phyloP scores from a whole-genome alignment of 73 alveolate genomes.

The Tetrahymena malaccensis region DNA sequence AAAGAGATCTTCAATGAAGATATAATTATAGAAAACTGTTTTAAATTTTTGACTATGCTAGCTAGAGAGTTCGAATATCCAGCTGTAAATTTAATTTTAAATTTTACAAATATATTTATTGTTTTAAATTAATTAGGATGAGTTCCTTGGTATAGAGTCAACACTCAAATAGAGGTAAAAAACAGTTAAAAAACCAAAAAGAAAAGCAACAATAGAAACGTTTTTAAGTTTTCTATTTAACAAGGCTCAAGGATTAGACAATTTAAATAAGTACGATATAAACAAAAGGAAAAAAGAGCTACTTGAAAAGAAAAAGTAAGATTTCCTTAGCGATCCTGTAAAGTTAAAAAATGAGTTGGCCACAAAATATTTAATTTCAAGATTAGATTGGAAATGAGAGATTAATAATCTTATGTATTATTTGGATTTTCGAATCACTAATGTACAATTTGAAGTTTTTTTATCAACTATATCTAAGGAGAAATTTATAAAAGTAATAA shows the following conservation, averaged over 20 bases:
- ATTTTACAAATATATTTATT: neutral
- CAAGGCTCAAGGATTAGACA: neutral
- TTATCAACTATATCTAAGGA: too few relatives aligned
- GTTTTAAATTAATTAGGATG: neutral
- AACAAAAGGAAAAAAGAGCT: neutral
- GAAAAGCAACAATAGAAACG: neutral
- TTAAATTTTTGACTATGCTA: neutral
- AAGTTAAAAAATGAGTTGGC: neutral
- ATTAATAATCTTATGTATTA: too few relatives aligned
- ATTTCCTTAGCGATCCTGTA: neutral
- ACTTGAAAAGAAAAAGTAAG: neutral
- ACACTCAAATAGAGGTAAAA: neutral
- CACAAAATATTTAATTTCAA: neutral
- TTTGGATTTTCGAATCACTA: too few relatives aligned
- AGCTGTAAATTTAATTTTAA: neutral
- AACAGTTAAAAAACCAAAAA: neutral
- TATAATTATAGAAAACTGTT: neutral
- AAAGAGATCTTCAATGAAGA: neutral
- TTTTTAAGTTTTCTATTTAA: neutral
- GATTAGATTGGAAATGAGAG: neutral
- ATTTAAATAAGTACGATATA: neutral
- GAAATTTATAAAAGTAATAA: too few relatives aligned
- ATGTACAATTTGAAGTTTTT: too few relatives aligned
- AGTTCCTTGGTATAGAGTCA: neutral
- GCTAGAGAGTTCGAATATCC: neutral